Conservation (phyloP, 768 basidiomycete species). For the Naganishia onofrii region DNA sequence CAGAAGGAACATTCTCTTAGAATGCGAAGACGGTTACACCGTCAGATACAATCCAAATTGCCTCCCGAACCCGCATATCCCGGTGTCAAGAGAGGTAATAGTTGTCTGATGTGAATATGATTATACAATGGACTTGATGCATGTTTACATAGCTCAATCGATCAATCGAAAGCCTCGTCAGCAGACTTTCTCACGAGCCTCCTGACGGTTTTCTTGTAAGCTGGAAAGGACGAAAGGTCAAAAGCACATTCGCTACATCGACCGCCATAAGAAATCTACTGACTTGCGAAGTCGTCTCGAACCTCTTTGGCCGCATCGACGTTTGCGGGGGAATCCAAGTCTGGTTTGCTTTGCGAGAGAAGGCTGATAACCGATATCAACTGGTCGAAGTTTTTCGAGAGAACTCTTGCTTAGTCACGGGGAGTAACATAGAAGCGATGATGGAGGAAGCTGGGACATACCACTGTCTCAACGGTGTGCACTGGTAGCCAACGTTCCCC, state of each 20-base stretch:
- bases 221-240: constrained; percentile 52
- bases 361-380: constrained; percentile 94
- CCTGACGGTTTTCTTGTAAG: constrained; percentile 93
- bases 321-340: constrained; percentile 90
- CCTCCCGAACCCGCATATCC: too few relatives aligned
- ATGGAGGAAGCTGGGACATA: constrained; percentile 52
- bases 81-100: too few relatives aligned
- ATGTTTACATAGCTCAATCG: background rate
- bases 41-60: too few relatives aligned
- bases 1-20: too few relatives aligned
- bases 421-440: background rate
- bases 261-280: constrained; percentile 26
- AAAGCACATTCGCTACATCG: background rate
- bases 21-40: too few relatives aligned
- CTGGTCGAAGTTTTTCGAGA: too few relatives aligned
- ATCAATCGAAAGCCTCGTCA: constrained; percentile 76
- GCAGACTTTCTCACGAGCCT: constrained; percentile 80
- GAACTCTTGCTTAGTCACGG: too few relatives aligned
- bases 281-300: constrained; percentile 44
- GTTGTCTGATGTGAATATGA: too few relatives aligned
- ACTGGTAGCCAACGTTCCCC: constrained; percentile 97
- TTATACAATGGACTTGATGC: too few relatives aligned
- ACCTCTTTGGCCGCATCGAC: constrained; percentile 75
- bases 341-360: constrained; percentile 84
- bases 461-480: constrained; percentile 94